Evolutionary conservation across 345 rosid species (phyloP).

Genomic region (Ceriops tagal): DNA sequence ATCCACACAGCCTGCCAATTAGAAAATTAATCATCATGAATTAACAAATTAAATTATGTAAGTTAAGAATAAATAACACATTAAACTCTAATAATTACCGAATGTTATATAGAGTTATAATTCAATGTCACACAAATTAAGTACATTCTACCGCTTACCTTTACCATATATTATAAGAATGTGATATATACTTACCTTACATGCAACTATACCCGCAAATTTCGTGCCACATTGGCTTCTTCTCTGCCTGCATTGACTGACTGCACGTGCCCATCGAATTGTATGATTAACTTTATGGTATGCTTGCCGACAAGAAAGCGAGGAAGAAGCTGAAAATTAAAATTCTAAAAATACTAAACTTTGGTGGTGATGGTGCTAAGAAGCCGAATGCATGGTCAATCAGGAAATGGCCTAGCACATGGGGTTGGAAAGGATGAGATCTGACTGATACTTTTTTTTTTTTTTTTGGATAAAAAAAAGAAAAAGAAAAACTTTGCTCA

Average conservation of each 20-base stretch:
- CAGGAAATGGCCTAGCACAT: not conserved
- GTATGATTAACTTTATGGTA: not conserved
- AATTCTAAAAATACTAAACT: not conserved
- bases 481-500: not conserved
- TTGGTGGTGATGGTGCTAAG: not conserved
- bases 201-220: not conserved
- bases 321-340: not conserved
- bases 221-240: not conserved
- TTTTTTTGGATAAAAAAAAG: not conserved
- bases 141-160: too few relatives aligned
- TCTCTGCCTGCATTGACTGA: not conserved
- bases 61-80: too few relatives aligned
- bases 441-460: not conserved
- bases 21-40: too few relatives aligned
- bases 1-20: not conserved
- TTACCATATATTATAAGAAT: not conserved
- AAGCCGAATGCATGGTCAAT: not conserved
- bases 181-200: not conserved
- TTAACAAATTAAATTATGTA: too few relatives aligned
- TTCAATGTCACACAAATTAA: too few relatives aligned
- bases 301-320: constrained; percentile 10
- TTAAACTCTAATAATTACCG: too few relatives aligned
- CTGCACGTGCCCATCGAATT: not conserved
- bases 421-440: constrained; percentile 6
- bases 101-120: too few relatives aligned